Evolutionary conservation across 2,329 filamentous ascomycete genomes (phyloP).

Genomic region (Chlorencoelia australis): DNA sequence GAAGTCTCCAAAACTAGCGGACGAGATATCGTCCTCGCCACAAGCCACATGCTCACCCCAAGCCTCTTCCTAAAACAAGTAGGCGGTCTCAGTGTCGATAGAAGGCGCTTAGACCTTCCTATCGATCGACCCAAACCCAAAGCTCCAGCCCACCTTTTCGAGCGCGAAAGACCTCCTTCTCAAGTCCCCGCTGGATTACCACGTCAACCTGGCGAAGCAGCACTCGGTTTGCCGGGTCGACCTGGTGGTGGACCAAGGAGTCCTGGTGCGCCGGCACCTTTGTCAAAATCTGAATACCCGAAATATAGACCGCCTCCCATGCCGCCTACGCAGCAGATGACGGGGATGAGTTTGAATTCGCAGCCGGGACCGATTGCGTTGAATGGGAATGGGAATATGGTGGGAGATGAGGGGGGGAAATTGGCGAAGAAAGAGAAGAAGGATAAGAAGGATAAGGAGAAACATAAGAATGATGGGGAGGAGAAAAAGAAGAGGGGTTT

Average conservation of each 20-base stretch:
- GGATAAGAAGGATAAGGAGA: constrained; percentile 26
- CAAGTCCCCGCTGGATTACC: constrained; percentile 26
- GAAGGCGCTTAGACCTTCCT: constrained; percentile 69
- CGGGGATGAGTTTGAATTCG: constrained; percentile 4
- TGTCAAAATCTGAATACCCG: no score
- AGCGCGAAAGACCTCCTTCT: constrained; percentile 50
- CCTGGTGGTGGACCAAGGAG: neutral
- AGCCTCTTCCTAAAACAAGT: constrained; percentile 74
- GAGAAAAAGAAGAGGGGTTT: constrained; percentile 52
- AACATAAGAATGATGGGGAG: constrained; percentile 22
- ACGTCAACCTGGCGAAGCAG: neutral
- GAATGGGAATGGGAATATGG: neutral
- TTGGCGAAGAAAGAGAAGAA: constrained; percentile 43
- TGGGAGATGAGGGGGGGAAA: constrained; percentile 29
- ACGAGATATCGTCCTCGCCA: constrained; percentile 79
- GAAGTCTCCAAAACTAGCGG: constrained; percentile 64
- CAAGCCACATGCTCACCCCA: constrained; percentile 87
- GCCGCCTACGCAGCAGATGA: constrained; percentile 1
- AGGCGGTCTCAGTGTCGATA: constrained; percentile 66
- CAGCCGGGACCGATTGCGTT: neutral
- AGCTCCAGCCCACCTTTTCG: constrained; percentile 78
- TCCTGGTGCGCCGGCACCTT: constrained; percentile 1
- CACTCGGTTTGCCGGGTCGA: constrained; percentile 3
- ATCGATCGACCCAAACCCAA: constrained; percentile 69
- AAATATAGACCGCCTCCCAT: no score